Evolutionary conservation across 2,329 filamentous ascomycete species (phyloP).

Genomic region (Tolypocladium ophioglossoides): DNA sequence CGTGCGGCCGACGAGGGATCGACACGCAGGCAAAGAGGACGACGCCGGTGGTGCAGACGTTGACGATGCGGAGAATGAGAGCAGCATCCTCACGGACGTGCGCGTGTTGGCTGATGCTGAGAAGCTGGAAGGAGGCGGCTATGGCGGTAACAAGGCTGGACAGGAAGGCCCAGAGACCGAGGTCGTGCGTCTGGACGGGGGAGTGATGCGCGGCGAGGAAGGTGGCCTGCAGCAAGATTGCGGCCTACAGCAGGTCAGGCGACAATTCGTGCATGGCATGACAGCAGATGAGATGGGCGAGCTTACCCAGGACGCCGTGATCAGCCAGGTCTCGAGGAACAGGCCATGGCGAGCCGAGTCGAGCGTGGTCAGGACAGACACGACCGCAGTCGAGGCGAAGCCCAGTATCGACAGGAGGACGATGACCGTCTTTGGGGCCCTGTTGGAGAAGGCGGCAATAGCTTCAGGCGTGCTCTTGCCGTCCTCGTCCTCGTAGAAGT

Average conservation of each 20-base stretch:
- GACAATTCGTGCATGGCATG: neutral
- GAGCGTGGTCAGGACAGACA: slow-evolving; percentile 42
- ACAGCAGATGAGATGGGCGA: neutral
- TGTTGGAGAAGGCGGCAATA: slow-evolving; percentile 50
- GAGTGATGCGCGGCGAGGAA: slow-evolving; percentile 37
- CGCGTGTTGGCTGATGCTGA: slow-evolving; percentile 19
- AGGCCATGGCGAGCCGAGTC: slow-evolving; percentile 23
- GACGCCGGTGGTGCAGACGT: slow-evolving; percentile 33
- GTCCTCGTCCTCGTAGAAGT: slow-evolving; percentile 58
- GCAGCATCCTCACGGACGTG: slow-evolving; percentile 25
- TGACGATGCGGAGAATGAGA: slow-evolving; percentile 34
- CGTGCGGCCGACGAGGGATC: slow-evolving; percentile 56
- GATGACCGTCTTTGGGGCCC: slow-evolving; percentile 43
- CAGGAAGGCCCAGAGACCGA: slow-evolving; percentile 40
- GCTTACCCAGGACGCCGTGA: slow-evolving; percentile 52
- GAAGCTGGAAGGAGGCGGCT: slow-evolving; percentile 34
- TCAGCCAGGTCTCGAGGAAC: slow-evolving; percentile 48
- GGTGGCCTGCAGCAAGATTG: slow-evolving; percentile 41
- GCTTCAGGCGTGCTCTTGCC: slow-evolving; percentile 57
- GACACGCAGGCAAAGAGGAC: slow-evolving; percentile 38
- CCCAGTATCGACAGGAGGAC: slow-evolving; percentile 43
- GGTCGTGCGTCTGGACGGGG: slow-evolving; percentile 39
- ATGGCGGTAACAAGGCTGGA: slow-evolving; percentile 34
- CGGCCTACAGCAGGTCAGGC: slow-evolving; percentile 23
- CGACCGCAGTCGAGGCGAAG: slow-evolving; percentile 42